Base-by-base conservation (phyloP, 179 eudicot genomes). In the Beta macrorhiza region DNA sequence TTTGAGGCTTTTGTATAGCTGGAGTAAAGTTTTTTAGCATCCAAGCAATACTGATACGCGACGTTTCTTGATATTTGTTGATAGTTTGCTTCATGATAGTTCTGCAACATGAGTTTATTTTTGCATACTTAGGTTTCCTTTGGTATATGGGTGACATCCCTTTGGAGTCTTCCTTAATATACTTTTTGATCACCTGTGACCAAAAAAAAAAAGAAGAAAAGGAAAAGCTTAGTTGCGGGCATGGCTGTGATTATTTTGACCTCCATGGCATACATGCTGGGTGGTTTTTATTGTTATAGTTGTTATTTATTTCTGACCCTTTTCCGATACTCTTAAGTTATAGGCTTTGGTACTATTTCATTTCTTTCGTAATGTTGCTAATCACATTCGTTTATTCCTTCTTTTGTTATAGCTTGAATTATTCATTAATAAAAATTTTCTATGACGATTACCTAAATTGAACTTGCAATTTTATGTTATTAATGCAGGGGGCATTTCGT, bases 401-500 rank as follows among this genome's bases (percentile, higher is more conserved):
- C 37, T 64, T 45, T 45, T 29, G 32, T 77, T 22, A 10, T 57
- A 29, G 20, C 53, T 64, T 78, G 81, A 55, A 29, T n/a, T 73
- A 1, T 56, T 44, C 20, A 80, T 65, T 7, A 25, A 15, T 15
- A 59, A 17, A 9, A 16, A 53, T 55, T 47, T n/a, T 15, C 15
- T 17, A 4, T 77, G 77, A 71, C 73, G 82, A 67, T 64, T 68
- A 65, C 53, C 37, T 74, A 20, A 47, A 80, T 55, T 80, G 4
- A 56, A 62, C 25, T 72, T 59, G n/a, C 62, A 37, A 72, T 63
- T 22, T 78, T 76, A 51, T 67, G 57, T 55, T 80, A 42, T 80
- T 56, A 45, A 74, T 84, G 89, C 89, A 97, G 99, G 80, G 89
- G 67, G 83, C 92, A 58, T 79, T 92, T 81, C 90, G 88, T 75